These are phyloP conservation scores for Datisca glomerata DNA, from an alignment of 306 rosid genomes.

Conservation along the genomic window DNA sequence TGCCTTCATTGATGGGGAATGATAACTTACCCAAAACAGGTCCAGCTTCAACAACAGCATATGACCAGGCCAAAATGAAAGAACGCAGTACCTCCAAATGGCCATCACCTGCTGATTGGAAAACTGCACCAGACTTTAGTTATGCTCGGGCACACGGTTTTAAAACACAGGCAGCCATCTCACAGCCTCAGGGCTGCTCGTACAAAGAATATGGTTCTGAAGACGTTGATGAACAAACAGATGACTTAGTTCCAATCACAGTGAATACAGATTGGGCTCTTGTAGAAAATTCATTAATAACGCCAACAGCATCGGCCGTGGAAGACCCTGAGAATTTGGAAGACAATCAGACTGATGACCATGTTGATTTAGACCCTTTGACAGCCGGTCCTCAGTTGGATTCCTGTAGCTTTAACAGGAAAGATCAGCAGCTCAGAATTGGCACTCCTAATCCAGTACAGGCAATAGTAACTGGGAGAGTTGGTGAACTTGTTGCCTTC, in stretches of 20 bases:
- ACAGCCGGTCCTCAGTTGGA: slow-evolving; percentile 4
- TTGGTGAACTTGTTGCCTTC: slow-evolving; percentile 62
- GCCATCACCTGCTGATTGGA: slow-evolving; percentile 85
- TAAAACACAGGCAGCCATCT: slow-evolving; percentile 28
- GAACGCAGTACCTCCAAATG: slow-evolving; percentile 28
- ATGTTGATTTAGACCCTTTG: slow-evolving; percentile 18
- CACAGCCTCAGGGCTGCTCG: slow-evolving; percentile 15
- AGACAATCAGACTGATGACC: slow-evolving; percentile 18
- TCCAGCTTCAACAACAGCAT: slow-evolving; percentile 10
- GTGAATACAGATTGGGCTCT: slow-evolving; percentile 30
- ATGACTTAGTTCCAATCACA: slow-evolving; percentile 29
- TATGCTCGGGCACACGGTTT: slow-evolving; percentile 52
- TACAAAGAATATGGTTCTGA: slow-evolving; percentile 20
- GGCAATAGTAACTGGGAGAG: slow-evolving; percentile 45
- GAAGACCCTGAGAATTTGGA: slow-evolving; percentile 23
- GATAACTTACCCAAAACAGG: slow-evolving; percentile 19
- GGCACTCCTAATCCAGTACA: slow-evolving; percentile 40
- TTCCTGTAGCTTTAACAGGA: slow-evolving; percentile 17
- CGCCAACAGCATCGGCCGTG: slow-evolving; percentile 24
- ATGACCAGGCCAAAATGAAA: slow-evolving; percentile 37
- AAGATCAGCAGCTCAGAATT: slow-evolving; percentile 34
- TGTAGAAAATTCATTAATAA: slow-evolving; percentile 19
- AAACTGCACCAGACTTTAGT: slow-evolving; percentile 67
- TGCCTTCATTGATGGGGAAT: slow-evolving; percentile 20
- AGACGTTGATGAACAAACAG: slow-evolving; percentile 12